Percentiles rank a stretch among this genome's conserved stretches.
These are phyloP conservation scores for Chlorophyllum brunneum DNA, from an alignment of 768 basidiomycete species.

Conservation along the genomic window DNA sequence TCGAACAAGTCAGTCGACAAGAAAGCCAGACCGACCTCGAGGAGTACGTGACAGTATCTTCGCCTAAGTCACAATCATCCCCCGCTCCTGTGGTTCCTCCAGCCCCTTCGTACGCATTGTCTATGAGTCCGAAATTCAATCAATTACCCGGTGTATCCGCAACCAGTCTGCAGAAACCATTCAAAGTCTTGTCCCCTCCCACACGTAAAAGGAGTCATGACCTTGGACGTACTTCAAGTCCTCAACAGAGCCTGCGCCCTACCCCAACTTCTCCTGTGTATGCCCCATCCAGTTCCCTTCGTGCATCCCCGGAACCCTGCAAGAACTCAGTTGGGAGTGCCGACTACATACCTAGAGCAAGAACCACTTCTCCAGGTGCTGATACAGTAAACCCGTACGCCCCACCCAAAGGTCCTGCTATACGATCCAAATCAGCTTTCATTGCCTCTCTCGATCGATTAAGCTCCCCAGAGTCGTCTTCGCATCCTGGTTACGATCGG, in stretches of 20 bases:
- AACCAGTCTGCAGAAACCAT: background rate
- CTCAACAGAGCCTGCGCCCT: conserved; percentile 1
- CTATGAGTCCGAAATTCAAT: background rate
- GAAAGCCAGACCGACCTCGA: background rate
- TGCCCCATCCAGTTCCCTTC: background rate
- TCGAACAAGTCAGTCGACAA: background rate
- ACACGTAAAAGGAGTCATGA: background rate
- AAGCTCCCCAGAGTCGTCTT: background rate
- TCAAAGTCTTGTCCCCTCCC: background rate
- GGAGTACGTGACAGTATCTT: background rate
- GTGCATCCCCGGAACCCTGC: background rate
- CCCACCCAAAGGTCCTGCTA: conserved; percentile 2
- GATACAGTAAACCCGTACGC: background rate
- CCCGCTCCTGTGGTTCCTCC: background rate
- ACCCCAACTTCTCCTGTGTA: background rate
- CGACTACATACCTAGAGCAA: conserved; percentile 3
- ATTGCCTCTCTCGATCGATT: background rate
- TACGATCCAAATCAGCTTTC: background rate
- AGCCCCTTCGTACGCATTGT: background rate
- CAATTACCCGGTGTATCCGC: background rate
- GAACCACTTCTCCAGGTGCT: conserved; percentile 3
- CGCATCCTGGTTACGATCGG: conserved; percentile 23
- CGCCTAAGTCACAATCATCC: background rate
- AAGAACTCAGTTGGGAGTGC: background rate
- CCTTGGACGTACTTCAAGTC: background rate